Percentiles rank a stretch among this genome's conserved stretches.
Conservation (phyloP, 352 stramenopile species). For the Pythium volutum region DNA sequence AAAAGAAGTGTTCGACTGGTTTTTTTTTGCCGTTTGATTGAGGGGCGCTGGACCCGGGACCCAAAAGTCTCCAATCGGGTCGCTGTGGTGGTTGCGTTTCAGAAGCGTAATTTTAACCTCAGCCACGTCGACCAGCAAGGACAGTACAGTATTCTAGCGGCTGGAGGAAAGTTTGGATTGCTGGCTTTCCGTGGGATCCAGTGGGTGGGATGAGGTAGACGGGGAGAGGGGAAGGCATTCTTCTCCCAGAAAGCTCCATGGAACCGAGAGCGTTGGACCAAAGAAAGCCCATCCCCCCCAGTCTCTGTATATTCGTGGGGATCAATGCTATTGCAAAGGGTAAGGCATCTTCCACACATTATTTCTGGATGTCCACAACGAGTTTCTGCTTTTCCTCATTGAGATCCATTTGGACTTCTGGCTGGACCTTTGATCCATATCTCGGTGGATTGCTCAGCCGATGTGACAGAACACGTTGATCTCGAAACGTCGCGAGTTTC, state of each 20-base stretch:
- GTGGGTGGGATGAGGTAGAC: not conserved
- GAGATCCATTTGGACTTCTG: not conserved
- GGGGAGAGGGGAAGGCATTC: constrained; percentile 2
- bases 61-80: not conserved
- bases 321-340: constrained; percentile 19
- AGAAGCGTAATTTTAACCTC: constrained; percentile 25
- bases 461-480: constrained; percentile 8
- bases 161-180: too few relatives aligned
- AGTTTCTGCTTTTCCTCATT: too few relatives aligned
- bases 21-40: not conserved
- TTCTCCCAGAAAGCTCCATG: not conserved
- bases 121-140: not conserved
- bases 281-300: not conserved
- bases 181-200: too few relatives aligned
- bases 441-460: not conserved
- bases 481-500: constrained; percentile 10
- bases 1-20: not conserved
- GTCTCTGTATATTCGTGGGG: not conserved
- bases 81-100: not conserved
- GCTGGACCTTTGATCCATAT: not conserved
- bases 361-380: constrained; percentile 4
- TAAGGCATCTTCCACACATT: not conserved
- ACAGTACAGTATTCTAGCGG: too few relatives aligned
- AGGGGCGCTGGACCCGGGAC: not conserved
- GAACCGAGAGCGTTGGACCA: not conserved